Conservation (phyloP, 345 rosid species). For the Populus simonii region DNA sequence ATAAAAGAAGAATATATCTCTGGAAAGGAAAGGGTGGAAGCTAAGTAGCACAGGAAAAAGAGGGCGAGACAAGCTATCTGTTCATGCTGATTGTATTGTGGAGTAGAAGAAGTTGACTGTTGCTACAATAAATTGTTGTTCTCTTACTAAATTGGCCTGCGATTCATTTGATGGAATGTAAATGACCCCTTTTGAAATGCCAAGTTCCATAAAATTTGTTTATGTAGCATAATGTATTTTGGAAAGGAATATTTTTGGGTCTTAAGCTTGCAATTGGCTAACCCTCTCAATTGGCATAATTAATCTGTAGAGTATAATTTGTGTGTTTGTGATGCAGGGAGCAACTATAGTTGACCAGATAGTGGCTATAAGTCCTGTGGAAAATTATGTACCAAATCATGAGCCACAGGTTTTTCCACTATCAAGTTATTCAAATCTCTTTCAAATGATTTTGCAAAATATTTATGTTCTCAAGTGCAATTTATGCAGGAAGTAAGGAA, state of each 20-base stretch:
- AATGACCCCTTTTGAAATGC: neutral
- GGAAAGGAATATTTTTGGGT: neutral
- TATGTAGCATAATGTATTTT: neutral
- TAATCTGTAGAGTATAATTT: neutral
- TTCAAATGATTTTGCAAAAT: constrained; percentile 11
- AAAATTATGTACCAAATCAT: constrained; percentile 54
- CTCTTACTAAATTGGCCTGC: neutral
- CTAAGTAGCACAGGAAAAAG: too few relatives aligned
- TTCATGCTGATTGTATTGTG: too few relatives aligned
- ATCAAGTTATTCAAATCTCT: constrained; percentile 3
- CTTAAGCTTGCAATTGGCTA: neutral
- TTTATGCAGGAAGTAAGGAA: constrained; percentile 57
- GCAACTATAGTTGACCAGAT: constrained; percentile 87
- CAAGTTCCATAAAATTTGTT: neutral
- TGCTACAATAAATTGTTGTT: neutral
- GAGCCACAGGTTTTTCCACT: constrained; percentile 45
- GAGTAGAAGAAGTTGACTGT: neutral
- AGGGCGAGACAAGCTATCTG: too few relatives aligned
- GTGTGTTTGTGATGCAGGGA: constrained; percentile 47
- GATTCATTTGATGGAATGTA: neutral
- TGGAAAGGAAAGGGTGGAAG: neutral
- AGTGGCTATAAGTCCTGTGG: constrained; percentile 60
- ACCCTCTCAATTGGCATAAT: neutral
- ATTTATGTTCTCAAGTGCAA: constrained; percentile 11
- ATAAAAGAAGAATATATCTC: neutral